Percentiles rank a stretch among this genome's conserved stretches.
Evolutionary conservation across 1,139 yeast genomes (phyloP).

Genomic region (Protomyces lactucae-debilis): DNA sequence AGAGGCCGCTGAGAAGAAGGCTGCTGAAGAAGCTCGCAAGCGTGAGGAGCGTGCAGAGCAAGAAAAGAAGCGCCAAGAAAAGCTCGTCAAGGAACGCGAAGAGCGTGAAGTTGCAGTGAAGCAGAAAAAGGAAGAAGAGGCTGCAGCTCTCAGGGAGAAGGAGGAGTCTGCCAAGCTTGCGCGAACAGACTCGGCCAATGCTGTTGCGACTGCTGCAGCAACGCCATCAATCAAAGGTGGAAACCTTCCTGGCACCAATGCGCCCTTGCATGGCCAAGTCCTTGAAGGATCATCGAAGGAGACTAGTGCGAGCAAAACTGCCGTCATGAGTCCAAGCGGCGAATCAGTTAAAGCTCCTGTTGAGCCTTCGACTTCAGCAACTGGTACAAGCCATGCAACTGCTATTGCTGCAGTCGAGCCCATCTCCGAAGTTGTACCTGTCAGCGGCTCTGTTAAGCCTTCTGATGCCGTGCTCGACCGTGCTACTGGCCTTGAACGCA

Average conservation of each 20-base stretch:
- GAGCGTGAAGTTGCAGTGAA: constrained; percentile 7
- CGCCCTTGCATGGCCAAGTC: constrained; percentile 14
- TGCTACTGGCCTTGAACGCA: not conserved
- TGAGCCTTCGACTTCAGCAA: not conserved
- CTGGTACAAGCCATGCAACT: not conserved
- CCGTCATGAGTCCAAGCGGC: not conserved
- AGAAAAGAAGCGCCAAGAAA: constrained; percentile 6
- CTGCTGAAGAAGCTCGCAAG: constrained; percentile 5
- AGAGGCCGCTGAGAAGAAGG: constrained; percentile 8
- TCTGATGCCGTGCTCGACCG: not conserved
- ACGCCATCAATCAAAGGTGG: not conserved
- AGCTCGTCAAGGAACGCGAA: constrained; percentile 4
- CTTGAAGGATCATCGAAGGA: not conserved
- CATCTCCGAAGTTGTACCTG: not conserved
- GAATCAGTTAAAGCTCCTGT: not conserved
- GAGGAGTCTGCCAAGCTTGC: constrained; percentile 1
- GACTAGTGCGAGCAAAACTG: not conserved
- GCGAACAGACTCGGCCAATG: constrained; percentile 16
- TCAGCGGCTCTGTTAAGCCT: not conserved
- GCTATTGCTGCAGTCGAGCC: not conserved
- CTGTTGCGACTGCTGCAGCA: constrained; percentile 15
- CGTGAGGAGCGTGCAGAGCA: constrained; percentile 2
- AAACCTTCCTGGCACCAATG: constrained; percentile 19
- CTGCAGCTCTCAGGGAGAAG: not conserved
- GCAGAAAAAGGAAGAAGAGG: not conserved